Base-by-base conservation (phyloP, 805 yeast genomes). In the Pichia exigua region DNA sequence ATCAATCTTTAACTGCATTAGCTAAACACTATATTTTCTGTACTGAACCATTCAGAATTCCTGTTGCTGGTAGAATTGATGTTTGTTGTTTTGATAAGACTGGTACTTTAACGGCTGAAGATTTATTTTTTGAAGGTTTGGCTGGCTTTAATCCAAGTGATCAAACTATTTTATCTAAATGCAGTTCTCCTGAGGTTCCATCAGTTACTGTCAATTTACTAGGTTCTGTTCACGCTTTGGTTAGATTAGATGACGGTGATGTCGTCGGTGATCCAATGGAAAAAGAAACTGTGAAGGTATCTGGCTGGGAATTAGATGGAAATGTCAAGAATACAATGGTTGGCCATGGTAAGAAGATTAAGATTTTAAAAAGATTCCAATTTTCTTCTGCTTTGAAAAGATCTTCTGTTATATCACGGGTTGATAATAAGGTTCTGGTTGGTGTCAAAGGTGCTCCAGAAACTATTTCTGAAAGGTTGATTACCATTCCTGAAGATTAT, bases 261-360 rank as follows among this genome's bases (percentile, higher is more conserved):
- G 81, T 91, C 59, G 99, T 94, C 55, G 99, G 99, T 70, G 99
- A 94, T 65, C 97, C 99, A 57, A 92, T 94, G 98, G 99, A 94
- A 72, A 89, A 90, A 70, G 97, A 95, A 27, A 94, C 99, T 49
- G 74, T 94, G 60, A 83, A 82, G 59, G 92, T 95, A 42, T 79
- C 94, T 52, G 81, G 82, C 30, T 94, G 97, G 97, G 75, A 73
- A 42, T 85, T 94, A 57, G 87, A 85, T 49, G 77, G 75, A 51
- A 59, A 54, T n/a, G 48, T 55, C 12, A 87, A 89, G 58, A 96
- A 90, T 64, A 68, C 77, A 48, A 85, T 86, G 44, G 77, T 75
- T 55, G 65, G 65, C 38, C 62, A 60, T 49, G 60, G 57, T 40
- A 78, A 81, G 65, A 57, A 62, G 2, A 74, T 91, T 50, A 77